phyloP scores from a whole-genome alignment of 768 basidiomycete species.

The Chalciporus piperatus region DNA sequence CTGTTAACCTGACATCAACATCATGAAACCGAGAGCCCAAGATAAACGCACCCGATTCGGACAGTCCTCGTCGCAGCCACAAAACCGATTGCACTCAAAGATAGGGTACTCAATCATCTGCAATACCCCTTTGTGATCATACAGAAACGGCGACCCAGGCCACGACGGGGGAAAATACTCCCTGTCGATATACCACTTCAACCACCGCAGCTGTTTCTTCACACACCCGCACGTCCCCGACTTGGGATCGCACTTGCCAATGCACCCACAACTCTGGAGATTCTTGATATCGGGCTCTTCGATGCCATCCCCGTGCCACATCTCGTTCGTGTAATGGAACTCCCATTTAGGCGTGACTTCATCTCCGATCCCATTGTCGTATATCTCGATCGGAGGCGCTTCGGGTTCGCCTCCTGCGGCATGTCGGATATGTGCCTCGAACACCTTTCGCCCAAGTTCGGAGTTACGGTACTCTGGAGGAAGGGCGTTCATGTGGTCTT shows the following conservation, averaged over 20 bases:
- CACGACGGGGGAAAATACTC: constrained; percentile 30
- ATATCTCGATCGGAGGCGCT: constrained; percentile 64
- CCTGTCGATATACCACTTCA: constrained; percentile 20
- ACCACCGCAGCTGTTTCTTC: constrained; percentile 46
- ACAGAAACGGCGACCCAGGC: constrained; percentile 58
- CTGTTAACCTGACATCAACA: constrained; percentile 35
- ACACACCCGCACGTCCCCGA: constrained; percentile 73
- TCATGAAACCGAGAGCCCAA: neutral
- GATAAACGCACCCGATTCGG: constrained; percentile 59
- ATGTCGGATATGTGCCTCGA: constrained; percentile 63
- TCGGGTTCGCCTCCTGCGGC: constrained; percentile 64
- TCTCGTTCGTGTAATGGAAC: constrained; percentile 81
- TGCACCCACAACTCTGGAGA: constrained; percentile 70
- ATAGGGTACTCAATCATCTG: constrained; percentile 56
- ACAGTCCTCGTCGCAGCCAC: constrained; percentile 79
- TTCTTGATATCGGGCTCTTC: constrained; percentile 58
- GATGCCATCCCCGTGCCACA: constrained; percentile 72
- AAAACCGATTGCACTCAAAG: constrained; percentile 84
- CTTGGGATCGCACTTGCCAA: constrained; percentile 71
- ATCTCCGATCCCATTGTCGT: constrained; percentile 60
- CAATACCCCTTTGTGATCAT: constrained; percentile 59
- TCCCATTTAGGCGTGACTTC: constrained; percentile 80
- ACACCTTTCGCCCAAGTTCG: constrained; percentile 48
- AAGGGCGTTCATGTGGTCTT: constrained; percentile 64
- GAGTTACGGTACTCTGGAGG: constrained; percentile 39